phyloP scores from a whole-genome alignment of 164 flowering plant genomes.

The Umbellularia californica region DNA sequence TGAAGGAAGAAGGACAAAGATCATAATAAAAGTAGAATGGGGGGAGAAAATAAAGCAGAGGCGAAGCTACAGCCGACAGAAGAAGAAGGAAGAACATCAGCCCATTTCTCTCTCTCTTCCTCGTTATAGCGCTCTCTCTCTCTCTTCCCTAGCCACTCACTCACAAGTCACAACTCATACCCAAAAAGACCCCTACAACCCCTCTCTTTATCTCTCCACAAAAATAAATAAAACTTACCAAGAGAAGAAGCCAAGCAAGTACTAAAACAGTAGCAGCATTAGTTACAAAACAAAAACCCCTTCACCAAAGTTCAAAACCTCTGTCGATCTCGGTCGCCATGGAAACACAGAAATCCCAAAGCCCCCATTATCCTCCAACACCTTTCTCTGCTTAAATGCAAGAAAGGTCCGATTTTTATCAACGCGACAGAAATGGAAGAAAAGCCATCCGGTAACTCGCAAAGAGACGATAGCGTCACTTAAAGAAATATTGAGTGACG shows the following conservation, averaged over 20 bases:
- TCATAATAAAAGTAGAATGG: not conserved
- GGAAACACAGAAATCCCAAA: not conserved
- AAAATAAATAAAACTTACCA: not conserved
- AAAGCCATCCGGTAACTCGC: no score
- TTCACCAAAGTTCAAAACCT: not conserved
- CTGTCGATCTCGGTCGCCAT: not conserved
- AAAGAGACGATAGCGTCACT: no score
- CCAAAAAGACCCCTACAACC: not conserved
- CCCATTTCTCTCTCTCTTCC: not conserved
- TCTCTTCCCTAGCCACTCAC: constrained; percentile 1
- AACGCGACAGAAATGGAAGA: constrained; percentile 1
- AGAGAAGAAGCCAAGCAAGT: not conserved
- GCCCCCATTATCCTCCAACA: not conserved
- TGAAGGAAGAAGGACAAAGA: not conserved
- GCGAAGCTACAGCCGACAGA: not conserved
- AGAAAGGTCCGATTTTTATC: no score
- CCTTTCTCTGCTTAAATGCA: not conserved
- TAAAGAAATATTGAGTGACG: no score
- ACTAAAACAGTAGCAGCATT: not conserved
- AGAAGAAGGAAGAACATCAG: not conserved
- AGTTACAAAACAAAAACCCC: not conserved
- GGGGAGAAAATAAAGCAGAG: not conserved
- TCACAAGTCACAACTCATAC: not conserved
- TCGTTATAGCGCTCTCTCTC: no score
- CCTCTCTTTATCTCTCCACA: not conserved